A percentile compares a stretch with the other conserved stretches of the same genome.
Conservation (phyloP, 2,329 filamentous ascomycete species). For the Penicillium sp. region DNA sequence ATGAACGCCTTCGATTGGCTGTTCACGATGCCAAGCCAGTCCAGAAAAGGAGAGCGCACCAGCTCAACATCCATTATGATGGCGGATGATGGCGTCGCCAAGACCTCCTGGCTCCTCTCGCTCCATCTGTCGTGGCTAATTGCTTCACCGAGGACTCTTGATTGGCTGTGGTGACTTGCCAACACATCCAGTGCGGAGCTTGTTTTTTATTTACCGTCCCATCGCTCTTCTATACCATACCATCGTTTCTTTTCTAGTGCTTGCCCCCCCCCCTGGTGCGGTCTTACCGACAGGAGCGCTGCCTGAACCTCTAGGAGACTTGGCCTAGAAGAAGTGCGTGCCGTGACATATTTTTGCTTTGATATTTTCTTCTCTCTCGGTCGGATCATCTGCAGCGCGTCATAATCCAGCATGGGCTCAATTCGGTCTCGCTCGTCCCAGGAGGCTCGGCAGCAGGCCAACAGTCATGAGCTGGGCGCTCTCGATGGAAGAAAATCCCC, state of each 20-base stretch:
- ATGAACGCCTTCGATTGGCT: no score
- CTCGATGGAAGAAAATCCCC: constrained; percentile 15
- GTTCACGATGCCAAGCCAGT: no score
- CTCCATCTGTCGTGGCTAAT: constrained; percentile 1
- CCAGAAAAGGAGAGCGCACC: no score
- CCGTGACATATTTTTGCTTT: no score
- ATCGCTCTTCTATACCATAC: no score
- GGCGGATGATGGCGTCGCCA: constrained; percentile 3
- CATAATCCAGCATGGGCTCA: constrained; percentile 8
- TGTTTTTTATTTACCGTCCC: neutral
- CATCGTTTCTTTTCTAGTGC: no score
- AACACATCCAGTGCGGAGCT: constrained; percentile 5
- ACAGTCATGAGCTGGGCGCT: neutral
- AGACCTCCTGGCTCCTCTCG: constrained; percentile 5
- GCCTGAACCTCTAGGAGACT: no score
- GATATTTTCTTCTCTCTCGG: no score
- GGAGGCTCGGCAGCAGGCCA: constrained; percentile 4
- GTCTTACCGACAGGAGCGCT: no score
- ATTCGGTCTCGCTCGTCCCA: constrained; percentile 10
- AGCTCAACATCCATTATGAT: neutral
- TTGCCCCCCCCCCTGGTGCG: no score
- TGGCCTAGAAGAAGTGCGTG: no score
- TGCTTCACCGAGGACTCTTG: constrained; percentile 1
- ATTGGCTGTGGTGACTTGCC: constrained; percentile 7
- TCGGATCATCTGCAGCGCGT: no score